A percentile compares a stretch with the other conserved stretches of the same genome.
Evolutionary conservation across 2,329 filamentous ascomycete species (phyloP).

Genomic region (Aureobasidium uvarum): DNA sequence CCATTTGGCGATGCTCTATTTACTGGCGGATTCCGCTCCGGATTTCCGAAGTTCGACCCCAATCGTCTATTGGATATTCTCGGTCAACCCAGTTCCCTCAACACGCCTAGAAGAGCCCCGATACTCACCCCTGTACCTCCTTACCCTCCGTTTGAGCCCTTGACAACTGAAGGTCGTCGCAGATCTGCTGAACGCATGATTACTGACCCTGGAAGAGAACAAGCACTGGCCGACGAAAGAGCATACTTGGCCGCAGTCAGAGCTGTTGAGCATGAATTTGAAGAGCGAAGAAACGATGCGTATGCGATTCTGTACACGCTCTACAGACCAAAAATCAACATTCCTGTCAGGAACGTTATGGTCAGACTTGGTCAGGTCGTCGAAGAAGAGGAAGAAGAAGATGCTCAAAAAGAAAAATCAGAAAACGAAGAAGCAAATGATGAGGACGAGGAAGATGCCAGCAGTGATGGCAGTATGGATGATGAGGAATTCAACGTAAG

Average conservation of each 20-base stretch:
- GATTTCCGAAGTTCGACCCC: neutral
- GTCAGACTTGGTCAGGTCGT: neutral
- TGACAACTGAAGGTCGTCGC: neutral
- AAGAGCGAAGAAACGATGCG: neutral
- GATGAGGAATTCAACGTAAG: conserved; percentile 1
- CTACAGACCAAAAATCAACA: neutral
- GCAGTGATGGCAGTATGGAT: neutral
- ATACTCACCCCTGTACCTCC: neutral
- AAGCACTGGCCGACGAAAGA: neutral
- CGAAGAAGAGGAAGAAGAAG: neutral
- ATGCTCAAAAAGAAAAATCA: too few relatives aligned
- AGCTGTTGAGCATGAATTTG: neutral
- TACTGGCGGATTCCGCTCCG: neutral
- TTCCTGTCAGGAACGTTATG: neutral
- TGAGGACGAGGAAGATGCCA: neutral
- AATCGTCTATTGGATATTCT: neutral
- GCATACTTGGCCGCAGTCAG: neutral
- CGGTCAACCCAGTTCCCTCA: neutral
- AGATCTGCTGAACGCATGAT: neutral
- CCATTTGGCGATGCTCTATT: neutral
- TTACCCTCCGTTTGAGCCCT: neutral
- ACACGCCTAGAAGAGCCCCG: neutral
- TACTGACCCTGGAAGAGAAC: neutral
- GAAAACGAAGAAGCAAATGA: neutral
- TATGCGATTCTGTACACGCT: neutral